Evolutionary conservation across 2,329 filamentous ascomycete genomes (phyloP).

Genomic region (Aspergillus novoparasiticus): DNA sequence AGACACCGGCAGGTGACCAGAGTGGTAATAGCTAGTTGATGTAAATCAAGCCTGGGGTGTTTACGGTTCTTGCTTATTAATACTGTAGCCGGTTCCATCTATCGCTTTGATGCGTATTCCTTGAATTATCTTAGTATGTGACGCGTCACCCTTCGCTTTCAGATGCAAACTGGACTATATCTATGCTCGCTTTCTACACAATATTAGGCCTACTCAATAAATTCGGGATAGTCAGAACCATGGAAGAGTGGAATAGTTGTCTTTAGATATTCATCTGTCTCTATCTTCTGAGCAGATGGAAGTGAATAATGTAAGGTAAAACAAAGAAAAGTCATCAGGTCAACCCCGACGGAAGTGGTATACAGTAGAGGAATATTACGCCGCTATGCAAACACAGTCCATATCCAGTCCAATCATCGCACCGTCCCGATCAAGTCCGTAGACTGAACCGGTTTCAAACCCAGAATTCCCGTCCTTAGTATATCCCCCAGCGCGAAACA

Average conservation of each 20-base stretch:
- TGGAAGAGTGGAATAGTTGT: conserved; percentile 22
- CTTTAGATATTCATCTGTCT: conserved; percentile 16
- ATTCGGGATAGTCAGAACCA: not conserved
- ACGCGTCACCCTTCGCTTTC: not conserved
- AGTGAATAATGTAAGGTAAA: conserved; percentile 8
- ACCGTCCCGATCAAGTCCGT: not conserved
- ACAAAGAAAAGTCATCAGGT: conserved; percentile 2
- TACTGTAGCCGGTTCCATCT: not conserved
- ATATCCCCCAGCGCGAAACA: conserved; percentile 6
- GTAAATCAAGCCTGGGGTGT: not conserved
- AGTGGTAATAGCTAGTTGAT: not conserved
- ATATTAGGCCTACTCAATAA: not conserved
- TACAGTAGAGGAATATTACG: conserved; percentile 20
- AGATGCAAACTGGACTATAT: not conserved
- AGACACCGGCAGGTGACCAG: conserved; percentile 16
- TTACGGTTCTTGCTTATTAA: not conserved
- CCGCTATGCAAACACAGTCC: conserved; percentile 26
- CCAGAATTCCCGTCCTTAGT: not conserved
- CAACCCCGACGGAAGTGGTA: conserved; percentile 12
- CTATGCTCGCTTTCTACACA: not conserved
- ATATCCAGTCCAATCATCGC: not conserved
- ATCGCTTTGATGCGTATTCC: not conserved
- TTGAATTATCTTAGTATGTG: not conserved
- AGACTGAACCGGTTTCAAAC: not conserved
- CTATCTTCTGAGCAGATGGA: conserved; percentile 8